Evolutionary conservation across 805 yeast species (phyloP), one percentile per base, ranked within the genome.

Genomic region (Candida nemodendra): DNA sequence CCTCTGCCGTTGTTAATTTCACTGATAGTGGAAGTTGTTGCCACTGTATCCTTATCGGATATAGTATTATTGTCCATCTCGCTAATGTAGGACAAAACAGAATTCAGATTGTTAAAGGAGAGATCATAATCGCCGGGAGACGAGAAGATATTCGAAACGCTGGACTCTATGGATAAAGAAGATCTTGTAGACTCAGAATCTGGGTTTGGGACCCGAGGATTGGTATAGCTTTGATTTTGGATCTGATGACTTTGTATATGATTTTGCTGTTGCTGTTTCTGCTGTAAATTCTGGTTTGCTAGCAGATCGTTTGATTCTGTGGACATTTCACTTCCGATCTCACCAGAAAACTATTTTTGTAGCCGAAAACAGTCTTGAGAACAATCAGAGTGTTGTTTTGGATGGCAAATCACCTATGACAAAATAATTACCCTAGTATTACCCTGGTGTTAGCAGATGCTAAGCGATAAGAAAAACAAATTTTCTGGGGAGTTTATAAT

Each of bases 31-130:
- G 41, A 30, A 16, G 33, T 23, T 4, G 47, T 35, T n/a, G 38
- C 40, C 11, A 38, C 16, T 12, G 45, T 34, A 31, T 39, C 43
- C 28, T 48, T 45, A 23, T 45, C 49, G 19, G 44, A 34, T 4
- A 44, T n/a, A 22, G 50, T 43, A 14, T 48, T 43, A 29, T 43
- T 44, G 35, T 48, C 53, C 53, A 48, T 48, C 25, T 43, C 53
- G 32, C 43, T 36, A 13, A 44, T 25, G 27, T 40, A 36, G 19
- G 50, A 41, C 8, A 50, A 41, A 18, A 44, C 46, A 16, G 45
- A 34, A 21, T 43, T 41, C 25, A 45, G 26, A 27, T 47, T 46
- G 38, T 30, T 42, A 18, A 30, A 29, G 6, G 47, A 46, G 18
- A 35, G 45, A 22, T 41, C 45, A 41, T 47, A 38, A 18, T 41